phyloP scores from a whole-genome alignment of 2,329 filamentous ascomycete species.

The Pseudogymnoascus sp. region DNA sequence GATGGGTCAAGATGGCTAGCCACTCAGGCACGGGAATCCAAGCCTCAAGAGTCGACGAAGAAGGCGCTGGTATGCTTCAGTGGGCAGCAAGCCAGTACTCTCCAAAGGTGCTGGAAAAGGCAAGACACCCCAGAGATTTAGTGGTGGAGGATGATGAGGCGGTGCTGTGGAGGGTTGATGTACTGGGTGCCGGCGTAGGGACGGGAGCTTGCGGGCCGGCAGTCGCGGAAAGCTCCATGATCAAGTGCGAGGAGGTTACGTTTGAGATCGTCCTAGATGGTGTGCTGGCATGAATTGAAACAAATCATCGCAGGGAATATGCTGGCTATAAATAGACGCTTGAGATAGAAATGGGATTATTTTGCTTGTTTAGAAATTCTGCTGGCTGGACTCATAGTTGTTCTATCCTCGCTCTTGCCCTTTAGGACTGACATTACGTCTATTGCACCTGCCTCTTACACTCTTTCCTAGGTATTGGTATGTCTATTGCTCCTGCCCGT shows the following conservation, averaged over 20 bases:
- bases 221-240: slow-evolving; percentile 39
- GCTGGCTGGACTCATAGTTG: too few relatives aligned
- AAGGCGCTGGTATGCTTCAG: slow-evolving; percentile 45
- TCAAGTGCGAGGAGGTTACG: slow-evolving; percentile 34
- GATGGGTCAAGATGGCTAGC: slow-evolving; percentile 42
- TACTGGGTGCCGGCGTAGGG: slow-evolving; percentile 42
- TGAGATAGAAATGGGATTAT: neutral
- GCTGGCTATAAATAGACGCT: neutral
- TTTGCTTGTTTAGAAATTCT: neutral
- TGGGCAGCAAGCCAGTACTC: slow-evolving; percentile 43
- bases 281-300: neutral
- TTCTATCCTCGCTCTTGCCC: too few relatives aligned
- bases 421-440: neutral
- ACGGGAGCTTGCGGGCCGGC: slow-evolving; percentile 43
- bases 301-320: neutral
- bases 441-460: too few relatives aligned
- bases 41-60: slow-evolving; percentile 30
- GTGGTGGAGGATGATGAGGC: slow-evolving; percentile 40
- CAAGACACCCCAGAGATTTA: slow-evolving; percentile 58
- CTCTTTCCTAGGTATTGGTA: too few relatives aligned
- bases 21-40: slow-evolving; percentile 25
- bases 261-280: slow-evolving; percentile 38
- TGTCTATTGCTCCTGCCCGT: too few relatives aligned
- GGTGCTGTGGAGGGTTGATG: slow-evolving; percentile 37
- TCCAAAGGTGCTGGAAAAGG: slow-evolving; percentile 45